Conservation (phyloP, 805 yeast species). For the Wickerhamiella lipophila region DNA sequence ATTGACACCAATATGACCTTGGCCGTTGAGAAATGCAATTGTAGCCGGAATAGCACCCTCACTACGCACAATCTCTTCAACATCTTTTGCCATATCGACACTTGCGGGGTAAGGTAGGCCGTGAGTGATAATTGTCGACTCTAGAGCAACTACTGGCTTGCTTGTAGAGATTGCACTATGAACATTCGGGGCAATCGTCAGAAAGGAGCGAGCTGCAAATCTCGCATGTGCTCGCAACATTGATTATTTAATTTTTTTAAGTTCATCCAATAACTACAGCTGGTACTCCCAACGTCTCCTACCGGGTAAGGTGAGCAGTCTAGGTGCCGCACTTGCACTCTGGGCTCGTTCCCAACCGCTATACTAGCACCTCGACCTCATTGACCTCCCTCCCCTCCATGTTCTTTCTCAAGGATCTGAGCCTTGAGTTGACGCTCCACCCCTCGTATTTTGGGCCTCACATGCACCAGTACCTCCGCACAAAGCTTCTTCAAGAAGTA, state of each 20-base stretch:
- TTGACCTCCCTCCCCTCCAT: constrained; percentile 12
- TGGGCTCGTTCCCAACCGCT: background rate
- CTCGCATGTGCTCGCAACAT: background rate
- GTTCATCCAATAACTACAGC: background rate
- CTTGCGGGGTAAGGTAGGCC: constrained; percentile 78
- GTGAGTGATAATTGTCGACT: constrained; percentile 79
- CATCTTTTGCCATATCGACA: constrained; percentile 54
- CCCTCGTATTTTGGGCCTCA: constrained; percentile 97
- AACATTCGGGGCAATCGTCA: constrained; percentile 36
- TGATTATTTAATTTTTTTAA: background rate
- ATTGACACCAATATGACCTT: constrained; percentile 55
- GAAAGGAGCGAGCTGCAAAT: background rate
- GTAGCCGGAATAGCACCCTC: constrained; percentile 76
- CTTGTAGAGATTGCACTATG: constrained; percentile 44
- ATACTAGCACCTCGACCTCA: background rate
- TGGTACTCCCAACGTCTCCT: too few species aligned
- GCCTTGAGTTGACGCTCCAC: constrained; percentile 83
- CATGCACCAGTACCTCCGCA: constrained; percentile 85
- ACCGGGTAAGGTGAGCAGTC: too few species aligned
- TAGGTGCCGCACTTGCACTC: too few species aligned
- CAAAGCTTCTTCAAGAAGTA: constrained; percentile 84
- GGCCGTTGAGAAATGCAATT: constrained; percentile 61
- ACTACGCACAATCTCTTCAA: constrained; percentile 47
- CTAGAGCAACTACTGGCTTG: constrained; percentile 67
- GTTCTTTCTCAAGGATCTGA: constrained; percentile 57